phyloP scores from a whole-genome alignment of 2,329 filamentous ascomycete species.

The Penicillium concentricum region DNA sequence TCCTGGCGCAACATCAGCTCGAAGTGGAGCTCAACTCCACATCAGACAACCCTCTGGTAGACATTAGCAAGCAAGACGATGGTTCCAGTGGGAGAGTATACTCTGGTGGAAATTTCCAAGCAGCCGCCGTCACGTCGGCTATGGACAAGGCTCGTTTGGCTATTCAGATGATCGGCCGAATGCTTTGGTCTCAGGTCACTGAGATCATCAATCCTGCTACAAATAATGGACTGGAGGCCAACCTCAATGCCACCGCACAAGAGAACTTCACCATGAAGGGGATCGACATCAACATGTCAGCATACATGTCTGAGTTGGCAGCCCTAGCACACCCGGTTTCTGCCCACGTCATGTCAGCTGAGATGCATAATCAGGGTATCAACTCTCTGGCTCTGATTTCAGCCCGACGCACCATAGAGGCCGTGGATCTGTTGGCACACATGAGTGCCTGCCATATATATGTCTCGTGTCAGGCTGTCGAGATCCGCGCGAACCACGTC shows the following conservation, averaged over 20 bases:
- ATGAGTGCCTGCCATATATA: constrained; percentile 57
- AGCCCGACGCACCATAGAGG: constrained; percentile 56
- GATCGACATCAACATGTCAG: constrained; percentile 64
- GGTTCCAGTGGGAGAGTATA: constrained; percentile 44
- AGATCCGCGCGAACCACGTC: constrained; percentile 42
- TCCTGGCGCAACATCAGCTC: constrained; percentile 58
- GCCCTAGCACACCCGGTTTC: constrained; percentile 63
- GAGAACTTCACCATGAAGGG: constrained; percentile 62
- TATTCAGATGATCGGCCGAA: constrained; percentile 58
- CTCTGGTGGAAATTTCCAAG: constrained; percentile 69
- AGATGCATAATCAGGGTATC: constrained; percentile 66
- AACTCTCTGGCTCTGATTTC: constrained; percentile 65
- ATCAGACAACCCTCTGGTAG: constrained; percentile 65
- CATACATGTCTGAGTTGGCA: constrained; percentile 62
- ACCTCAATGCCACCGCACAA: constrained; percentile 58
- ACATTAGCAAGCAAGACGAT: constrained; percentile 32
- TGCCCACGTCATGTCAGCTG: constrained; percentile 63
- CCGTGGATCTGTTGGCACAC: constrained; percentile 56
- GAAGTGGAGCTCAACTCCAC: constrained; percentile 64
- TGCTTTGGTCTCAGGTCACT: constrained; percentile 62
- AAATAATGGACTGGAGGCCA: constrained; percentile 63
- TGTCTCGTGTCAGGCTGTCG: constrained; percentile 59
- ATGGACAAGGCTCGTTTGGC: constrained; percentile 59
- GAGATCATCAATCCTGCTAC: constrained; percentile 62
- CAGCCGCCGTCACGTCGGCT: constrained; percentile 60